Evolutionary conservation across 306 rosid genomes (phyloP).

Genomic region (Mucuna pruriens): DNA sequence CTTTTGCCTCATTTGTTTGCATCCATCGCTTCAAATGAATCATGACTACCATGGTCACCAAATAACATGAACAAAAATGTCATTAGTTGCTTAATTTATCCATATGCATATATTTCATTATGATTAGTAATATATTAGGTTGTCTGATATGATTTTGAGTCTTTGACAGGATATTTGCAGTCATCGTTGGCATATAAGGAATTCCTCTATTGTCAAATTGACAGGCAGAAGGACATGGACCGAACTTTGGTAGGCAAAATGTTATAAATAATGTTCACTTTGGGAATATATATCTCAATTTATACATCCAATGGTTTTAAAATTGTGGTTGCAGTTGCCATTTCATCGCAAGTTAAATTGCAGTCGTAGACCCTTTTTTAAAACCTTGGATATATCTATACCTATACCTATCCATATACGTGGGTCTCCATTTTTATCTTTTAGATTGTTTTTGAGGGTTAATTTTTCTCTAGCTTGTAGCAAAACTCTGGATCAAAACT

Average conservation of each 20-base stretch:
- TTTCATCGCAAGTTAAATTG: no score
- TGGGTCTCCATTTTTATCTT: not conserved
- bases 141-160: constrained; percentile 4
- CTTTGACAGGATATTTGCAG: constrained; percentile 9
- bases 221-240: constrained; percentile 1
- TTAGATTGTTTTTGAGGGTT: not conserved
- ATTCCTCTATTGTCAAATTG: constrained; percentile 4
- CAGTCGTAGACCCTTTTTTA: no score
- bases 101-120: not conserved
- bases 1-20: not conserved
- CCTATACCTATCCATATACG: no score
- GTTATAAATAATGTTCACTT: not conserved
- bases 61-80: not conserved
- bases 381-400: no score
- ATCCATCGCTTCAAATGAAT: not conserved
- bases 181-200: constrained; percentile 8
- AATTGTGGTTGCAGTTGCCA: no score
- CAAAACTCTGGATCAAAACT: not conserved
- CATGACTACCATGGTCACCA: constrained; percentile 12
- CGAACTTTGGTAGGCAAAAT: constrained; percentile 6
- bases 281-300: no score
- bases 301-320: no score
- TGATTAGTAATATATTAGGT: not conserved
- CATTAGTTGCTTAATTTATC: not conserved
- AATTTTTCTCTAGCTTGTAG: not conserved